phyloP scores from a whole-genome alignment of 1,284 basidiomycete species.

The Schizophyllum amplum region DNA sequence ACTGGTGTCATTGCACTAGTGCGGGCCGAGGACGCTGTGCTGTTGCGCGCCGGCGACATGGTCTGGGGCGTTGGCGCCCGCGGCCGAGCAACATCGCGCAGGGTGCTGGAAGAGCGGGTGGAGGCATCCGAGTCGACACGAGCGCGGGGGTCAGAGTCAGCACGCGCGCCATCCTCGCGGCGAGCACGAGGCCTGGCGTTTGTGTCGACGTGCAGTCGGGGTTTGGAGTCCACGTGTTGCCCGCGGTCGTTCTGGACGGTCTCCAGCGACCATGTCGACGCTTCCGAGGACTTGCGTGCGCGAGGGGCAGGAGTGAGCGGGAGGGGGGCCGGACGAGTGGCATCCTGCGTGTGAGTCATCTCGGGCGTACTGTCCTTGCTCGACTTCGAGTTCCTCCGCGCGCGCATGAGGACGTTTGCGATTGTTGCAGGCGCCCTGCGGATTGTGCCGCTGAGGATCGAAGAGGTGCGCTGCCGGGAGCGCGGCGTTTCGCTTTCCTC shows the following conservation, averaged over 20 bases:
- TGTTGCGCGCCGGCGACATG: not conserved
- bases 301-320: no score
- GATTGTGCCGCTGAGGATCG: not conserved
- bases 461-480: not conserved
- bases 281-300: not conserved
- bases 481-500: not conserved
- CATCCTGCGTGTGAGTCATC: no score
- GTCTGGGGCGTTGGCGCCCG: not conserved
- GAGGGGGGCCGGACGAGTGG: no score
- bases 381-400: not conserved
- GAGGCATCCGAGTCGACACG: no score
- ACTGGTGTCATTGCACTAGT: no score
- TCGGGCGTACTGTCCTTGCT: not conserved
- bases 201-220: no score
- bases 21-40: no score
- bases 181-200: no score
- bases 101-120: no score
- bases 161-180: no score
- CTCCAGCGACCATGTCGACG: not conserved
- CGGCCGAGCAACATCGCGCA: not conserved
- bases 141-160: no score
- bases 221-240: not conserved
- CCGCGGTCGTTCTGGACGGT: not conserved
- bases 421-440: not conserved
- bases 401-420: constrained; percentile 13